Percentiles rank a stretch among this genome's conserved stretches.
Conservation (phyloP, 257 asterid genomes). For the Lantana camara region DNA sequence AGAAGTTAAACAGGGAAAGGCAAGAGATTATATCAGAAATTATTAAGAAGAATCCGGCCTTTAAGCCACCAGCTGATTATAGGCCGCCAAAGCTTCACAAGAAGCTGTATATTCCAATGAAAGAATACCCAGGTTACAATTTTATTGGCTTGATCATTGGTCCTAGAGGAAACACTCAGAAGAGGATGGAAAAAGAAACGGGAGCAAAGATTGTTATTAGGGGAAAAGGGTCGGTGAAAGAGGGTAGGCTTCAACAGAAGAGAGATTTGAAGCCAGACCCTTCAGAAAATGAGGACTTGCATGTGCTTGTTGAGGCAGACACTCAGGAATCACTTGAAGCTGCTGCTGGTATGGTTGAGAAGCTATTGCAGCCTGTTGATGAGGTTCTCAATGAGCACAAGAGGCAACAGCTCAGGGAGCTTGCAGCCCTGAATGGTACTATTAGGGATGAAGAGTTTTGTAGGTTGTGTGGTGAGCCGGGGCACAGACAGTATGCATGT, state of each 20-base stretch:
- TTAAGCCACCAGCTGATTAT: conserved; percentile 97
- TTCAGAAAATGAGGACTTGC: conserved; percentile 91
- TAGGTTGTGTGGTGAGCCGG: conserved; percentile 94
- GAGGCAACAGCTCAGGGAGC: conserved; percentile 96
- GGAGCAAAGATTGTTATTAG: conserved; percentile 97
- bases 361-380: conserved; percentile 97
- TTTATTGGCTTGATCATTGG: conserved; percentile 92
- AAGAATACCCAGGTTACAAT: conserved; percentile 94
- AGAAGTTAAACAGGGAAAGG: conserved; percentile 81
- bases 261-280: conserved; percentile 86
- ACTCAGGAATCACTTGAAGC: conserved; percentile 90
- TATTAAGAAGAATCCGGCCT: conserved; percentile 87
- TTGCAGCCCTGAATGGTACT: conserved; percentile 95
- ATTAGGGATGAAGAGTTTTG: conserved; percentile 94
- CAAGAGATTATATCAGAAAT: conserved; percentile 89
- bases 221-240: conserved; percentile 94
- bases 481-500: conserved; percentile 91
- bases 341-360: conserved; percentile 96
- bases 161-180: conserved; percentile 96
- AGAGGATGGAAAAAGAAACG: conserved; percentile 92
- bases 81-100: conserved; percentile 95
- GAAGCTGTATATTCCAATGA: conserved; percentile 92
- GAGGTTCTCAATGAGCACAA: conserved; percentile 97
- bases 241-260: conserved; percentile 93
- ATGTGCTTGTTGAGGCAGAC: conserved; percentile 94